Percentiles rank a stretch among this genome's conserved stretches.
phyloP scores from a whole-genome alignment of 2,329 filamentous ascomycete species.

The Monilinia laxa region DNA sequence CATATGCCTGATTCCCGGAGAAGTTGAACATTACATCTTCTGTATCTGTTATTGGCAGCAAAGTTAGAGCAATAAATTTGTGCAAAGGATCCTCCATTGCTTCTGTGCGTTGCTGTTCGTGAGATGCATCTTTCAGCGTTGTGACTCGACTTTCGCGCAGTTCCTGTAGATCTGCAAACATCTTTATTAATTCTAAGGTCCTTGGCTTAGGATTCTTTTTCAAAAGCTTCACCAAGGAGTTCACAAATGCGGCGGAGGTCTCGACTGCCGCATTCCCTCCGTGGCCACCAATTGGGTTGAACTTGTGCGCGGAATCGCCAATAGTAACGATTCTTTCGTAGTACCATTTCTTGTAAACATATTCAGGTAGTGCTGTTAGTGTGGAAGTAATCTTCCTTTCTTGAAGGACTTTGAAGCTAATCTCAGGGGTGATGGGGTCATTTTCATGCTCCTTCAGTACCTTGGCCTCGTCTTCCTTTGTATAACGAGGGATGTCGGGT shows the following conservation, averaged over 20 bases:
- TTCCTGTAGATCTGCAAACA: not conserved
- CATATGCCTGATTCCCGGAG: constrained; percentile 2
- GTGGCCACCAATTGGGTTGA: constrained; percentile 19
- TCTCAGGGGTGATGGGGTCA: constrained; percentile 19
- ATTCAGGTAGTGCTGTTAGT: constrained; percentile 29
- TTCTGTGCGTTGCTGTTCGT: constrained; percentile 14
- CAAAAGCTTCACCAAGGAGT: constrained; percentile 7
- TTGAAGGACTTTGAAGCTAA: constrained; percentile 29
- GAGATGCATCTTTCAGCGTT: not conserved
- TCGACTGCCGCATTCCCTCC: constrained; percentile 3
- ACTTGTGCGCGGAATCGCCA: constrained; percentile 26
- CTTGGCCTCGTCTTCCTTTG: constrained; percentile 26
- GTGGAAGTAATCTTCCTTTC: constrained; percentile 18
- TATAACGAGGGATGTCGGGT: constrained; percentile 29
- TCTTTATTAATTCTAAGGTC: not conserved
- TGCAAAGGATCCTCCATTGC: constrained; percentile 10
- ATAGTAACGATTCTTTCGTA: constrained; percentile 42
- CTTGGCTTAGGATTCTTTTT: too few species aligned
- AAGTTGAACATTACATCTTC: constrained; percentile 19
- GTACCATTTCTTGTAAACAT: constrained; percentile 43
- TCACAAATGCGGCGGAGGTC: constrained; percentile 3
- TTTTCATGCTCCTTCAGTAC: constrained; percentile 22
- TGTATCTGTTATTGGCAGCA: constrained; percentile 11
- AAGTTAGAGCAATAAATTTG: constrained; percentile 1
- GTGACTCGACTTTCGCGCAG: not conserved